These are phyloP conservation scores for Chimonanthus praecox DNA, from an alignment of 164 flowering plant species.

Conservation along the genomic window DNA sequence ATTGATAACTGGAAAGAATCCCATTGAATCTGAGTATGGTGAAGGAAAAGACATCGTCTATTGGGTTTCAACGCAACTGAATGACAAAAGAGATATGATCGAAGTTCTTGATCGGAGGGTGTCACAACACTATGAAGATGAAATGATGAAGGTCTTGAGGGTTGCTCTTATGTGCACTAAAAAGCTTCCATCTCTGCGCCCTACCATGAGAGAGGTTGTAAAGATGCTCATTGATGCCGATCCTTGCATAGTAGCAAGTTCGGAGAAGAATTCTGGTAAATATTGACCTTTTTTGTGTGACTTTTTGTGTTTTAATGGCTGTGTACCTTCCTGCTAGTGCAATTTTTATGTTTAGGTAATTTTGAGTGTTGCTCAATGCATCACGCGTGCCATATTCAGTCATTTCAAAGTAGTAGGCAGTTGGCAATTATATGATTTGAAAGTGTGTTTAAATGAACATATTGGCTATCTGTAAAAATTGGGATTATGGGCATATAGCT, in stretches of 20 bases:
- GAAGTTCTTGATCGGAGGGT: conserved; percentile 48
- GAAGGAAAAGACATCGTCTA: conserved; percentile 82
- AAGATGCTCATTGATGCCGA: conserved; percentile 87
- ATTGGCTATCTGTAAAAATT: too few relatives aligned
- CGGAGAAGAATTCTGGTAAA: conserved; percentile 7
- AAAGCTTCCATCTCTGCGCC: conserved; percentile 81
- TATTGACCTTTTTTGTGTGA: not conserved
- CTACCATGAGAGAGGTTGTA: conserved; percentile 79
- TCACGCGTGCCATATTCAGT: too few relatives aligned
- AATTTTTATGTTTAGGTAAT: not conserved
- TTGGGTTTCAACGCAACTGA: conserved; percentile 62
- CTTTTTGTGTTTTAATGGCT: not conserved
- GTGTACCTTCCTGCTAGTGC: not conserved
- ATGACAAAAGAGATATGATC: conserved; percentile 26
- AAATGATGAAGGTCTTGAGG: conserved; percentile 75
- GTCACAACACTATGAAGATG: conserved; percentile 34
- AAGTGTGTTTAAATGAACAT: too few relatives aligned
- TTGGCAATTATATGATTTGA: too few relatives aligned
- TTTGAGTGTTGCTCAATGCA: not conserved
- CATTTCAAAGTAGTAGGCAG: too few relatives aligned
- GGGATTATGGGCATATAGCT: too few relatives aligned
- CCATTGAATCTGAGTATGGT: conserved; percentile 64
- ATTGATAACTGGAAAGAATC: conserved; percentile 61
- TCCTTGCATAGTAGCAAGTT: conserved; percentile 16
- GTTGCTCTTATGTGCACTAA: conserved; percentile 61